Percentiles rank a stretch among this genome's conserved stretches.
phyloP scores from a whole-genome alignment of 352 stramenopile species.

The Globisporangium alternatum region DNA sequence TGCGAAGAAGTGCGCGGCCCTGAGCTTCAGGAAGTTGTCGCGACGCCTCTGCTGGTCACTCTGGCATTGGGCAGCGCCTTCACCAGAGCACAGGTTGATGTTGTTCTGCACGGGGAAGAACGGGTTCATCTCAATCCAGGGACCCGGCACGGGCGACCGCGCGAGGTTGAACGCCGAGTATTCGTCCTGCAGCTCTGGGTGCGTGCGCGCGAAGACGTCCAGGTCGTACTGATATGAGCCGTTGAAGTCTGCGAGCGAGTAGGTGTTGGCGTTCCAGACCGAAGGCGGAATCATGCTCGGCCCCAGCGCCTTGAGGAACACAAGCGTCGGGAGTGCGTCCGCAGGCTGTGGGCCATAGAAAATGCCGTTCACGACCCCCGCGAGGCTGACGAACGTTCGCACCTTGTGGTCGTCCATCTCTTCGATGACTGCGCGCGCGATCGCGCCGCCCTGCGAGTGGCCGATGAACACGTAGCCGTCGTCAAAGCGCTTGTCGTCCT shows the following conservation, averaged over 20 bases:
- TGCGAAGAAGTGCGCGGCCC: slow-evolving; percentile 42
- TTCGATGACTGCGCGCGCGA: slow-evolving; percentile 45
- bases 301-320: slow-evolving; percentile 13
- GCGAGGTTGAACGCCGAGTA: slow-evolving; percentile 27
- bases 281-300: too few species aligned
- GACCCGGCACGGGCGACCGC: slow-evolving; percentile 19
- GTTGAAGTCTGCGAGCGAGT: slow-evolving; percentile 11
- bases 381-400: slow-evolving; percentile 43
- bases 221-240: slow-evolving; percentile 40
- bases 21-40: slow-evolving; percentile 31
- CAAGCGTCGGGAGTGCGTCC: slow-evolving; percentile 11
- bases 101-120: slow-evolving; percentile 31
- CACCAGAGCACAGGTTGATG: slow-evolving; percentile 18
- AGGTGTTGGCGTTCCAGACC: slow-evolving; percentile 23
- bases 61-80: slow-evolving; percentile 20
- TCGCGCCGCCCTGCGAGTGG: slow-evolving; percentile 42
- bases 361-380: slow-evolving; percentile 36
- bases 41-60: slow-evolving; percentile 23
- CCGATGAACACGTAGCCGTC: slow-evolving; percentile 47
- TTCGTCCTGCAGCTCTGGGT: slow-evolving; percentile 19
- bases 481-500: slow-evolving; percentile 21
- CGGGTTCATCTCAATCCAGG: slow-evolving; percentile 23
- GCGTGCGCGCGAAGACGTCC: slow-evolving; percentile 12
- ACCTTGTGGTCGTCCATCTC: slow-evolving; percentile 59
- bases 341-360: slow-evolving; percentile 42